phyloP scores from a whole-genome alignment of 306 rosid species.

The Prunus kanzakura region DNA sequence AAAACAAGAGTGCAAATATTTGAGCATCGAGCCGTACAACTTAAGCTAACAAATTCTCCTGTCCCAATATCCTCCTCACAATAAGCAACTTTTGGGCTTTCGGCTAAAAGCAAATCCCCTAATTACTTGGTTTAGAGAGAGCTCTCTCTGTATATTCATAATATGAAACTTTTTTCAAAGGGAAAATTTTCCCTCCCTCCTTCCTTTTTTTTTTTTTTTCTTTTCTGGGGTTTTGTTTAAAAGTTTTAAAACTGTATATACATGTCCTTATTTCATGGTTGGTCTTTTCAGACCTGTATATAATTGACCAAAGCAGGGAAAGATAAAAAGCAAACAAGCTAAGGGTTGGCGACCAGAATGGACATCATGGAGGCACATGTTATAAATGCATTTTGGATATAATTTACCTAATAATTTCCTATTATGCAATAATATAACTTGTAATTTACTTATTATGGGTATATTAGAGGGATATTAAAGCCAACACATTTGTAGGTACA shows the following conservation, averaged over 20 bases:
- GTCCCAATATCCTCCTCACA: too few species aligned
- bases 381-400: too few species aligned
- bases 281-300: background rate
- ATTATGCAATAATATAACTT: too few species aligned
- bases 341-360: conserved; percentile 8
- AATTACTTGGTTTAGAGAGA: too few species aligned
- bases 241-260: too few species aligned
- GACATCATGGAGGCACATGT: background rate
- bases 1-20: background rate
- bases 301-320: background rate
- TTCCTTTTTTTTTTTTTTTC: too few species aligned
- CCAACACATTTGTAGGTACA: too few species aligned
- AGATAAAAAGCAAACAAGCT: background rate
- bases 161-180: background rate
- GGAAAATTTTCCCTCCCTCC: background rate
- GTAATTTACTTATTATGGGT: too few species aligned
- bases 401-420: too few species aligned
- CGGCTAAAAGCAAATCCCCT: background rate
- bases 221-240: too few species aligned
- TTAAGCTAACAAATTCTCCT: background rate
- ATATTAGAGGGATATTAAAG: too few species aligned
- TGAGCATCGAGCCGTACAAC: background rate
- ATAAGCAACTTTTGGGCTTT: background rate
- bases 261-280: too few species aligned
- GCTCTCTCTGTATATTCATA: background rate